Evolutionary conservation across 1,139 yeast species (phyloP), one percentile per base, ranked within the genome.

Genomic region (Blastobotrys ciferrii): DNA sequence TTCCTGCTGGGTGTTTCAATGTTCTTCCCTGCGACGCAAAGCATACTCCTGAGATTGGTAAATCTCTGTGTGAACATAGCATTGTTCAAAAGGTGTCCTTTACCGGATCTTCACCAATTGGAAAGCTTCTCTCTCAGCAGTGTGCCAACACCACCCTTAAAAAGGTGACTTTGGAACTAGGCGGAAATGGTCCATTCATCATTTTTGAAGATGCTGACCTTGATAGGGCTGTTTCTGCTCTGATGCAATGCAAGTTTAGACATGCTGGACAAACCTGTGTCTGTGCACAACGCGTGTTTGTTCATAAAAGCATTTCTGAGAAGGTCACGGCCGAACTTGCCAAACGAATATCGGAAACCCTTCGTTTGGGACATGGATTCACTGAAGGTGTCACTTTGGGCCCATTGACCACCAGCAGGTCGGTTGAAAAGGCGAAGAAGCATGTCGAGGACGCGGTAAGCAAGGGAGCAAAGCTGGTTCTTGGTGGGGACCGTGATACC

Each of bases 111-210:
- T 88, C 96, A 12, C 72, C 73, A 38, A 87, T 87, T 19, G 95
- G 96, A 44, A 82, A 84, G 66, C 67, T 87, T 41, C 73, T 88
- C 58, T 84, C 87, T 89, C 64, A 71, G 43, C 95, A 87, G 66
- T 6, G 28, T 9, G 75, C 87, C 7, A 71, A 95, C 1, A 72
- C 82, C 2, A 83, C 94, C 4, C 72, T 88, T 62, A 89, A 89
- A 68, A 88, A 88, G 63, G 70, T 87, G 45, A 83, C 94, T 0
- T 75, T 89, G 63, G 96, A 89, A 69, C 74, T 88, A 45, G 97
- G 97, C 40, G 97, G 96, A 38, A 89, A 89, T 65, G 95, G 96
- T 3, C 96, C 96, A 14, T 81, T 87, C 57, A 82, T 89, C 51
- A 88, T 88, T 9, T 87, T 87, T 67, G 84, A 82, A 20, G 96